phyloP scores from a whole-genome alignment of 805 yeast genomes.

The Kodamaea nitidulidarum region DNA sequence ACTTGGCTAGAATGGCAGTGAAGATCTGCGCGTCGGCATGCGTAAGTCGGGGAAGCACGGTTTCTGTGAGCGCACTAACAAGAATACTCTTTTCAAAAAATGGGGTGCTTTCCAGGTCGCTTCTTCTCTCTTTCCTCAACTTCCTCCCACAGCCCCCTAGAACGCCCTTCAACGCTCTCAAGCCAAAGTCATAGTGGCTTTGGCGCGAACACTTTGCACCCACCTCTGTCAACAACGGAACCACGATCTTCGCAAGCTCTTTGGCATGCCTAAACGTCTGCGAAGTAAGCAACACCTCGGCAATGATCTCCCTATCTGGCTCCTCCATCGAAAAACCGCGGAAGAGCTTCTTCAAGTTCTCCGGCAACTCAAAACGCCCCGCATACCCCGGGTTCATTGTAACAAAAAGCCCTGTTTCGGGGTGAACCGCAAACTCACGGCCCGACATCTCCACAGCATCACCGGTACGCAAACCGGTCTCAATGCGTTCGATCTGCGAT shows the following conservation, averaged over 20 bases:
- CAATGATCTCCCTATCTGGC: slow-evolving; percentile 68
- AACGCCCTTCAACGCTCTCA: slow-evolving; percentile 72
- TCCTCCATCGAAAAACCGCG: slow-evolving; percentile 66
- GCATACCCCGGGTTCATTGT: slow-evolving; percentile 89
- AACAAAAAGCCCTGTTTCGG: slow-evolving; percentile 69
- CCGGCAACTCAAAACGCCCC: slow-evolving; percentile 81
- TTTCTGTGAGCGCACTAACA: slow-evolving; percentile 52
- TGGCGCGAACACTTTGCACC: slow-evolving; percentile 45
- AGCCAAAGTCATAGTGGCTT: slow-evolving; percentile 84
- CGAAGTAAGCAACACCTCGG: slow-evolving; percentile 66
- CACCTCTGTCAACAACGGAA: slow-evolving; percentile 52
- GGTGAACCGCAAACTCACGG: slow-evolving; percentile 33
- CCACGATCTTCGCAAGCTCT: slow-evolving; percentile 44
- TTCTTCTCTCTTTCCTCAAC: slow-evolving; percentile 19
- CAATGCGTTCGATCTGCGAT: slow-evolving; percentile 70
- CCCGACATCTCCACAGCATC: slow-evolving; percentile 41
- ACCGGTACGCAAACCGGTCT: slow-evolving; percentile 42
- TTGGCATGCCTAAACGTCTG: slow-evolving; percentile 60
- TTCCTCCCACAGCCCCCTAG: slow-evolving; percentile 55
- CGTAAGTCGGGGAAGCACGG: slow-evolving; percentile 65
- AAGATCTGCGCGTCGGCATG: slow-evolving; percentile 48
- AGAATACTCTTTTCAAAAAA: slow-evolving; percentile 32
- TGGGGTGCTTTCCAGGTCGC: not conserved
- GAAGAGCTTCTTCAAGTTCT: slow-evolving; percentile 76
- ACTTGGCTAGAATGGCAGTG: slow-evolving; percentile 13